Base-by-base conservation (phyloP, 768 basidiomycete species). In the Boletus subcaerulescens region DNA sequence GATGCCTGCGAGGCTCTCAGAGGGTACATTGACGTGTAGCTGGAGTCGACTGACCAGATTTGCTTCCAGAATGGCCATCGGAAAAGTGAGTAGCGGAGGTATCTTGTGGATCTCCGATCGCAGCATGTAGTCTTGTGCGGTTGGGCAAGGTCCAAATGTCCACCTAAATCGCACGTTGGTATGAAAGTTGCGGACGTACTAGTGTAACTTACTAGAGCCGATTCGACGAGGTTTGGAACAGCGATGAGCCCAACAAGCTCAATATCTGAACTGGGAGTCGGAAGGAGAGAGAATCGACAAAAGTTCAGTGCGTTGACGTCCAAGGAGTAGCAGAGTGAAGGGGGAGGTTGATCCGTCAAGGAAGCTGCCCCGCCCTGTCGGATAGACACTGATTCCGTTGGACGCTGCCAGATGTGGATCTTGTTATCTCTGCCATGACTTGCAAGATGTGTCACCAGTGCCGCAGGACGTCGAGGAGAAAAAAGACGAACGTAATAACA, bases 281-380 rank as follows among this genome's bases (percentile, higher is more conserved):
- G 69, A 36, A 89, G 66, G 3, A 98, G 74, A 8, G 91, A 88
- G 71, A 97, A 94, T 3, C 88, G 84, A 71, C 96, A 98, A 68
- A 89, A 98, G 65, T 96, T 97, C 52, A 98, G 77, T 2, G 96
- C 86, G 66, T 99, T 99, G 55, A 95, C 86, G 63, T 93, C 90
- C 68, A 98, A 73, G 0, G 89, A 87, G 61, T 86, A 87, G 12
- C 72, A 66, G 4, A 90, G 68, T 8, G 65, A 55, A 4, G 89
- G 89, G 0, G 71, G 70, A 1, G 79, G 74, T 8, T 80, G 68
- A 29, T 75, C 77, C 2, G 80, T 73, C 38, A 80, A 62, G 0
- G 80, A 75, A 2, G 86, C 88, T 4, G 86, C 82, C 15, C 74
- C 77, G 17, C 83, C 81, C 8, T 83, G 79, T 18, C 71, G 58